These are phyloP conservation scores for Serendipita sp. DNA, from an alignment of 768 basidiomycete genomes.

Conservation along the genomic window DNA sequence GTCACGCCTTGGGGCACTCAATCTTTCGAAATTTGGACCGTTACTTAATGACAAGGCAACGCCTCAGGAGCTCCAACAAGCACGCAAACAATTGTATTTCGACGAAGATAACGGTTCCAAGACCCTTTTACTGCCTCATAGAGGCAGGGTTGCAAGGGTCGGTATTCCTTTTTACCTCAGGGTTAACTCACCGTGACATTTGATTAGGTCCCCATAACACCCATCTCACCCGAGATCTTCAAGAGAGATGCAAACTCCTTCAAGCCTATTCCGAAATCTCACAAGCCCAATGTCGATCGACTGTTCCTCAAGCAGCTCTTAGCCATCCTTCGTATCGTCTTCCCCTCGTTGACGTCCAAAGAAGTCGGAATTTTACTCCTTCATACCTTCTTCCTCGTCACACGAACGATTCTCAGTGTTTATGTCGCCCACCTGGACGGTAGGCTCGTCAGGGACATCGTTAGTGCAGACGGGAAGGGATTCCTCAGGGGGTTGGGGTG, in stretches of 20 bases:
- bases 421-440: slow-evolving; percentile 82
- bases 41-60: not conserved
- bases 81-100: slow-evolving; percentile 48
- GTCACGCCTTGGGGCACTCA: not conserved
- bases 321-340: slow-evolving; percentile 58
- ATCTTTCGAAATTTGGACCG: not conserved
- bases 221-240: slow-evolving; percentile 36
- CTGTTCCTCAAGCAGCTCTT: slow-evolving; percentile 57
- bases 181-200: not conserved
- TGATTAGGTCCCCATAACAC: slow-evolving; percentile 27
- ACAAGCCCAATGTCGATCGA: slow-evolving; percentile 52
- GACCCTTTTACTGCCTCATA: slow-evolving; percentile 50
- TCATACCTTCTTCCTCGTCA: slow-evolving; percentile 74
- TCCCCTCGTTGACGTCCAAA: slow-evolving; percentile 45
- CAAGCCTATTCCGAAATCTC: slow-evolving; percentile 26
- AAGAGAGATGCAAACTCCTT: slow-evolving; percentile 41
- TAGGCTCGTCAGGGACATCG: slow-evolving; percentile 73
- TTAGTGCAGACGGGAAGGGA: slow-evolving; percentile 68
- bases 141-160: slow-evolving; percentile 48
- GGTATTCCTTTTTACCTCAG: slow-evolving; percentile 12
- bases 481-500: slow-evolving; percentile 66
- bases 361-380: slow-evolving; percentile 58
- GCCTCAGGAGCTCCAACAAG: slow-evolving; percentile 16
- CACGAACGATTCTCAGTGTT: slow-evolving; percentile 76
- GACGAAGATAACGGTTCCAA: slow-evolving; percentile 42